Evolutionary conservation across 331 rosid species (phyloP), one percentile per base, ranked within the genome.

Genomic region (Quercus tomentella): DNA sequence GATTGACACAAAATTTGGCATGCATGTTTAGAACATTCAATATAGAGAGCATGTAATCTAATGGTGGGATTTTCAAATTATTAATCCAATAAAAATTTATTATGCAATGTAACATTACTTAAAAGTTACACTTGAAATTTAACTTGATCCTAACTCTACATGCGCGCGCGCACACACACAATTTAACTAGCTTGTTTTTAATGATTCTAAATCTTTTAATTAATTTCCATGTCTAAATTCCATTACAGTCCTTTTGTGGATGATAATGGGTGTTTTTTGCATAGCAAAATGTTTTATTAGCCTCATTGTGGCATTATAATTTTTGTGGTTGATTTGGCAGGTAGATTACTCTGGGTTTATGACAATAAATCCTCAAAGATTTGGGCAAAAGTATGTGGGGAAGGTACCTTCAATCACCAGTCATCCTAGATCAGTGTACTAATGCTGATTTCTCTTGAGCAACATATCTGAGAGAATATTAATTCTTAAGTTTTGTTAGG

Each of bases 311-410:
- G 18, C 66, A 35, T 26, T 30, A 78, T 56, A 71, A 25, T 56
- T 7, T 57, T 23, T 81, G 54, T 54, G 20, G 77, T 55, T 80
- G 69, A 79, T 82, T 79, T 86, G 63, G 87, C 90, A 96, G 99
- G 99, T 96, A 52, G 99, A 96, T 86, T 96, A 96, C 82, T 93
- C 99, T 76, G 99, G 98, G 75, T 96, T 93, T 84, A 96, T 91
- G 98, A 93, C 98, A 56, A 96, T 96, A 84, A 96, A 96, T 82
- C 98, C 99, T 70, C 99, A 96, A 90, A 87, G 96, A 86, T 96
- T 93, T 90, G 98, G 99, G 75, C 99, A 93, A 87, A 96, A 95
- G 85, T 95, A 91, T 84, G 99, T 96, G 20, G 98, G 99, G 72
- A 96, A 96, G 99, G 99, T 96, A 86, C 73, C 77, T 85, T 72